Evolutionary conservation across 805 yeast genomes (phyloP), one percentile per base, ranked within the genome.

Genomic region (Danielia oregonensis): DNA sequence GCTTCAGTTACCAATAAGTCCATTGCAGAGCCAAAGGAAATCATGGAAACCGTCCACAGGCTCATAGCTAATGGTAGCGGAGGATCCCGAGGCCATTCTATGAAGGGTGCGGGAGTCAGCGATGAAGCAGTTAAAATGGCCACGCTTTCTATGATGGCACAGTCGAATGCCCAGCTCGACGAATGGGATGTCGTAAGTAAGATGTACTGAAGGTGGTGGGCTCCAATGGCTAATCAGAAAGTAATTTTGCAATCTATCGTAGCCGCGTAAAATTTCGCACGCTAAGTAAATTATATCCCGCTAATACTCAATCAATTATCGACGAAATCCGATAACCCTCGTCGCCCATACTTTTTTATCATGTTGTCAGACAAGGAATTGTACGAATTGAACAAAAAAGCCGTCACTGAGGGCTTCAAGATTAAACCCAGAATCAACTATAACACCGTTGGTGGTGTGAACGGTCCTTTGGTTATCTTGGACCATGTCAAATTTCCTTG

Each of bases 381-480:
- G 66, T 78, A 63, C 59, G 95, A 86, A 51, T 70, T 89, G 57
- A 89, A 89, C 75, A 86, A 87, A 61, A 79, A 78, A 61, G 97
- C 97, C 30, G 97, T 82, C 35, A 84, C 89, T 38, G 83, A 87
- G 59, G 94, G 95, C 50, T 88, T 88, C 71, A 81, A 85, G 45
- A 80, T 89, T 56, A 82, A 86, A 60, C 97, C 97, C 41, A 81
- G 96, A 68, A 60, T 85, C 52, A 84, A 82, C 54, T 93, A 93
- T 68, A 93, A 93, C 72, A 93, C 98, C 19, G 98, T 93, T 42
- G 91, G 91, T 36, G 97, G 97, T 63, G 95, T 93, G 55, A 93
- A 94, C 64, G 99, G 99, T 44, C 99, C 99, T 4, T 77, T 93
- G 61, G 98, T 93, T 42, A 89, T 67, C 39, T 65, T 68, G 48